A percentile compares a stretch with the other conserved stretches of the same genome.
Evolutionary conservation across 805 yeast genomes (phyloP).

Genomic region (Metschnikowia drakensbergensis): DNA sequence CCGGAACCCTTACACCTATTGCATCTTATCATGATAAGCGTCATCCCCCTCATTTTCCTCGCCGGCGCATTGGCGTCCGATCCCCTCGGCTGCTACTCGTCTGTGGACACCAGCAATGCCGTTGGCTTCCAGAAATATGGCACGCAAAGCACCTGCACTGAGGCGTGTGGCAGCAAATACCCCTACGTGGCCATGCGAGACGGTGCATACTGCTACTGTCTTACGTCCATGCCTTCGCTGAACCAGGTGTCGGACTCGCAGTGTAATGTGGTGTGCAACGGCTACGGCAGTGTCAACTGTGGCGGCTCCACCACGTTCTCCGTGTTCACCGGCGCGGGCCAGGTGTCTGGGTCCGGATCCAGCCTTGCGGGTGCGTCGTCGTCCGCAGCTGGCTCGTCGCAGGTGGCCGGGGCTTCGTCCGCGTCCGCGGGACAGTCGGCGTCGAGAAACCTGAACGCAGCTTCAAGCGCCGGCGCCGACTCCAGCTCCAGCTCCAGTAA

Average conservation of each 20-base stretch:
- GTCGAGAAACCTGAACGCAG: too few relatives aligned
- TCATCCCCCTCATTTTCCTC: neutral
- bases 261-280: constrained; percentile 34
- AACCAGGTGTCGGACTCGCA: constrained; percentile 10
- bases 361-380: constrained; percentile 5
- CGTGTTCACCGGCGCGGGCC: constrained; percentile 18
- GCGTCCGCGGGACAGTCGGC: neutral
- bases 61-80: constrained; percentile 5
- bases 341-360: constrained; percentile 20
- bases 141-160: constrained; percentile 28
- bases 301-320: constrained; percentile 36
- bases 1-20: too few relatives aligned
- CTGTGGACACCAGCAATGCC: constrained; percentile 24
- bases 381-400: constrained; percentile 11
- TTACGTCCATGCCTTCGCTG: constrained; percentile 27
- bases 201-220: constrained; percentile 40
- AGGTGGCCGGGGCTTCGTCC: constrained; percentile 6
- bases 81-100: constrained; percentile 28
- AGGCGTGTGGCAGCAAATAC: constrained; percentile 27
- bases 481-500: neutral
- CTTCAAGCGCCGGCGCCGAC: neutral
- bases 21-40: neutral
- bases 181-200: constrained; percentile 36
- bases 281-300: constrained; percentile 32
- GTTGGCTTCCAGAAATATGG: constrained; percentile 27